Percentiles rank a stretch among this genome's conserved stretches.
phyloP scores from a whole-genome alignment of 1,284 basidiomycete genomes.

The Ceratobasidium sp. region DNA sequence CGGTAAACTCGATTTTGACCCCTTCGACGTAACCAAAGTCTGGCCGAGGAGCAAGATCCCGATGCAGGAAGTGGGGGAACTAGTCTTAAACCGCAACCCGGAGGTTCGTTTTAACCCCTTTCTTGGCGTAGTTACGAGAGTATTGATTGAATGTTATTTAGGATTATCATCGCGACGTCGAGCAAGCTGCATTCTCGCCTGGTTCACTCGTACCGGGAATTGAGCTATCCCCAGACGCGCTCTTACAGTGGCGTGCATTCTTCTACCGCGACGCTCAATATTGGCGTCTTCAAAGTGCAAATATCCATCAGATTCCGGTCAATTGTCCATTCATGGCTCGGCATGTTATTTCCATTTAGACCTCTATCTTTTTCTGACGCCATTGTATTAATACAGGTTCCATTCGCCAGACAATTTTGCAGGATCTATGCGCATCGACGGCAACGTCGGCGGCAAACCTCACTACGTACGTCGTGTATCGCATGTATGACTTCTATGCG shows the following conservation, averaged over 20 bases:
- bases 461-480: conserved; percentile 50
- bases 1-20: conserved; percentile 57
- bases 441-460: conserved; percentile 54
- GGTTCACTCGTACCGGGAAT: conserved; percentile 89
- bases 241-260: conserved; percentile 93
- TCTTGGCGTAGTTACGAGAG: background rate
- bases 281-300: conserved; percentile 28
- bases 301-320: conserved; percentile 50
- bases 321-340: conserved; percentile 42
- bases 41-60: conserved; percentile 59
- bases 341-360: conserved; percentile 5
- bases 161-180: conserved; percentile 50
- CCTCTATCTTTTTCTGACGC: background rate
- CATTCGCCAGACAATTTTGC: conserved; percentile 57
- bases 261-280: conserved; percentile 93
- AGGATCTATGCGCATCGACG: conserved; percentile 56
- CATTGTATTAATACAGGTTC: conserved; percentile 42
- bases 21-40: conserved; percentile 62
- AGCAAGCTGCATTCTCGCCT: conserved; percentile 84
- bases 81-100: conserved; percentile 59
- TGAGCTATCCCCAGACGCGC: conserved; percentile 90
- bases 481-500: background rate
- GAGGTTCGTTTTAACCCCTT: conserved; percentile 2
- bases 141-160: conserved; percentile 2
- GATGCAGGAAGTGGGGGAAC: conserved; percentile 59